Evolutionary conservation across 176 grass and related monocot species (phyloP).

Genomic region (Musa troglodytarum): DNA sequence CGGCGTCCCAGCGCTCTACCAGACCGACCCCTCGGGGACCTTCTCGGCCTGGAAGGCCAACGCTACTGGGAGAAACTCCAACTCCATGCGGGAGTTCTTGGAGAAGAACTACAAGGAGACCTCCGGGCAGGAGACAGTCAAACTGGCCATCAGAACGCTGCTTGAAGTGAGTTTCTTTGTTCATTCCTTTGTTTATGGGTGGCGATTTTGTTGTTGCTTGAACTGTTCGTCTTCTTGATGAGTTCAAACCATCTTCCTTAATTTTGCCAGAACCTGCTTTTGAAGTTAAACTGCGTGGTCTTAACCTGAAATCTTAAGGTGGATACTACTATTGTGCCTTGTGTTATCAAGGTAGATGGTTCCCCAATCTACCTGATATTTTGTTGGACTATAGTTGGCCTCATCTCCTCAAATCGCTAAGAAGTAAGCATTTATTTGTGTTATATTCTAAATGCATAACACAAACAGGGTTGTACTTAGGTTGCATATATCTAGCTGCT

Average conservation of each 20-base stretch:
- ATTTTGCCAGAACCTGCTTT: neutral
- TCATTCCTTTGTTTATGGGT: neutral
- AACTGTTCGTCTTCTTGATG: neutral
- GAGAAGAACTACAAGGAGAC: conserved; percentile 99
- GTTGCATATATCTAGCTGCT: no score
- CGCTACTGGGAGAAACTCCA: conserved; percentile 88
- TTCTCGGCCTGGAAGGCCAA: conserved; percentile 99
- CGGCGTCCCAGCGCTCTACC: conserved; percentile 63
- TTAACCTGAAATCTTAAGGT: no score
- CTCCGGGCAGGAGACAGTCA: conserved; percentile 80
- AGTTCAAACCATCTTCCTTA: neutral
- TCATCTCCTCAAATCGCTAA: no score
- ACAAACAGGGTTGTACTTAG: no score
- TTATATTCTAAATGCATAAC: no score
- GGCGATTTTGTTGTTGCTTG: neutral
- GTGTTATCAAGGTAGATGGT: no score
- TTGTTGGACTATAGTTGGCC: no score
- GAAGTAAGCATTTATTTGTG: no score
- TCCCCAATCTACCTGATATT: no score
- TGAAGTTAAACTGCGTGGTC: neutral
- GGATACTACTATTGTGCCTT: no score
- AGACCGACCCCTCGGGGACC: conserved; percentile 89
- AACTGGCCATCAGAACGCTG: conserved; percentile 73
- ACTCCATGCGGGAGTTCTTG: conserved; percentile 88
- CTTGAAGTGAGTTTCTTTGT: conserved; percentile 50